Evolutionary conservation across 2,329 filamentous ascomycete species (phyloP).

Genomic region (Ascochyta rabiei): DNA sequence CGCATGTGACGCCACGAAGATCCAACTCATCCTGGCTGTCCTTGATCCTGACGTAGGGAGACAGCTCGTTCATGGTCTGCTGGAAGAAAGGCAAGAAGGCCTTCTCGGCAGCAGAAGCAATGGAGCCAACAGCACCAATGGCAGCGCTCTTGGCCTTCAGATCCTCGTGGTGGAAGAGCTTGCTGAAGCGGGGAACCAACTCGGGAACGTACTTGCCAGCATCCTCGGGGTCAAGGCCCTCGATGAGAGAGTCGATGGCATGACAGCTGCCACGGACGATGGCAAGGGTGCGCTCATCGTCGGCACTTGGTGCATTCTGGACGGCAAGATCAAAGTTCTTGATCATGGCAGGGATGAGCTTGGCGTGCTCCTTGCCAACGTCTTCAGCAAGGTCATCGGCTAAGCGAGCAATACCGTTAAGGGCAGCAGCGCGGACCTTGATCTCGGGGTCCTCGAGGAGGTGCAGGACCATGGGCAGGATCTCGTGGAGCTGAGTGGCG

Average conservation of each 20-base stretch:
- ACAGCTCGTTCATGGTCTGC: conserved; percentile 87
- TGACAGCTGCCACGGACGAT: conserved; percentile 90
- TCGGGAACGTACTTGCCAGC: conserved; percentile 82
- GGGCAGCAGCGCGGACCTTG: conserved; percentile 82
- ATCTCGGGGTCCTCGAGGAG: conserved; percentile 84
- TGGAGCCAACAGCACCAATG: conserved; percentile 86
- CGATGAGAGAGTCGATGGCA: conserved; percentile 88
- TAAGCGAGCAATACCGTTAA: conserved; percentile 86
- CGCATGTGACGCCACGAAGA: conserved; percentile 85
- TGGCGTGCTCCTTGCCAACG: conserved; percentile 81
- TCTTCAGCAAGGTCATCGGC: conserved; percentile 94
- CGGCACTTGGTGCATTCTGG: conserved; percentile 65
- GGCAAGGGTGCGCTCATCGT: conserved; percentile 76
- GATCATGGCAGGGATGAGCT: conserved; percentile 81
- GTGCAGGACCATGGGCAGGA: conserved; percentile 83
- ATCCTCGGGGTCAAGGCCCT: conserved; percentile 79
- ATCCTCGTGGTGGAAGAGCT: conserved; percentile 82
- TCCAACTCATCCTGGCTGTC: conserved; percentile 89
- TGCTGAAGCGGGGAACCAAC: conserved; percentile 83
- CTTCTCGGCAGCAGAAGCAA: conserved; percentile 82
- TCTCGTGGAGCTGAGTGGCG: conserved; percentile 83
- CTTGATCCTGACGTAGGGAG: conserved; percentile 82
- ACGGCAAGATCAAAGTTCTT: conserved; percentile 87
- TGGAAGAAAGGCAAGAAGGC: conserved; percentile 92
- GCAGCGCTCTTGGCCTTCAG: conserved; percentile 89